Evolutionary conservation across 2,329 filamentous ascomycete genomes (phyloP).

Genomic region (Leptographium flavum): DNA sequence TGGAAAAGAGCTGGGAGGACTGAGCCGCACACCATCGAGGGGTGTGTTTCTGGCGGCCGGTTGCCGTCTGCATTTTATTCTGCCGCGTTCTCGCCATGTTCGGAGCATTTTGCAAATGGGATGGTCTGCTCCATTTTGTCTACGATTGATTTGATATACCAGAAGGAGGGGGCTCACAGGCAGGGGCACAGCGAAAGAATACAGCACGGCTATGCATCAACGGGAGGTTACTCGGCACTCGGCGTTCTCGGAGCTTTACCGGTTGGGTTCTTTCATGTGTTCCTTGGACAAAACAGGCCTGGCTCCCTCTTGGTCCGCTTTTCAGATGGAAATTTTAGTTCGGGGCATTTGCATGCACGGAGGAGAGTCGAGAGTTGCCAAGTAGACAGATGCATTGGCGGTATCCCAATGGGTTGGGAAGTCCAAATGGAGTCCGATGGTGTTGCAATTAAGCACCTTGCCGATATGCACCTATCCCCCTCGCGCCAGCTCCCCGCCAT

Average conservation of each 20-base stretch:
- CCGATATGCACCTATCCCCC: too few relatives aligned
- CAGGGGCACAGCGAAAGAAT: neutral
- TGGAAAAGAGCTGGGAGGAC: conserved; percentile 99
- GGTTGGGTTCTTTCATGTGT: neutral
- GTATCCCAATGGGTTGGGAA: too few relatives aligned
- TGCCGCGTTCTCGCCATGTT: neutral
- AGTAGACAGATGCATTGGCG: too few relatives aligned
- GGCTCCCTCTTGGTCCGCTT: neutral
- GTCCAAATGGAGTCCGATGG: neutral
- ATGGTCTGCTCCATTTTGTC: neutral
- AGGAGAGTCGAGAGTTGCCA: too few relatives aligned
- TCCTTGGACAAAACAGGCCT: neutral
- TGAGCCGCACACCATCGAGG: conserved; percentile 20
- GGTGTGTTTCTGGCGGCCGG: too few relatives aligned
- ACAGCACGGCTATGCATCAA: neutral
- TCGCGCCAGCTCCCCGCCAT: neutral
- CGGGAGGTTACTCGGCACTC: neutral
- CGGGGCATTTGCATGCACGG: too few relatives aligned
- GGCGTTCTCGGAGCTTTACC: neutral
- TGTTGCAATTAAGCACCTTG: too few relatives aligned
- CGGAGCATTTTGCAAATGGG: neutral
- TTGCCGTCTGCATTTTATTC: neutral
- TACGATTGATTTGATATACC: neutral
- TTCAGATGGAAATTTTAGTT: too few relatives aligned
- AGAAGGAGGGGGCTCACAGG: neutral